phyloP scores from a whole-genome alignment of 495 filamentous ascomycete species.

The Penicillium goetzii region DNA sequence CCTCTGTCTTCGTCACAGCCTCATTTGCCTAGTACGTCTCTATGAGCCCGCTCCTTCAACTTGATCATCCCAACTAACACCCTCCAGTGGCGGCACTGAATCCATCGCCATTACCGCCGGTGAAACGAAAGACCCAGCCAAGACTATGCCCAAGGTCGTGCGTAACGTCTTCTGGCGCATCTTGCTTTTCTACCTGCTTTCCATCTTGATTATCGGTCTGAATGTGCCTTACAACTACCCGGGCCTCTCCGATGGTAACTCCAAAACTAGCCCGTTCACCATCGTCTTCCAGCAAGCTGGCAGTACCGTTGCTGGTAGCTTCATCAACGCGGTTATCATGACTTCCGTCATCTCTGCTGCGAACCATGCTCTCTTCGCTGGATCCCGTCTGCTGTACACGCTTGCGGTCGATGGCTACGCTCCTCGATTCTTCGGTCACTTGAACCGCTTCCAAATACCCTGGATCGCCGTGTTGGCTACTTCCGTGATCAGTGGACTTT shows the following conservation, averaged over 20 bases:
- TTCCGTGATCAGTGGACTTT: slow-evolving; percentile 57
- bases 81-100: slow-evolving; percentile 56
- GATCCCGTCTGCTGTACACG: slow-evolving; percentile 54
- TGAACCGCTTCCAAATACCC: slow-evolving; percentile 61
- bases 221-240: slow-evolving; percentile 59
- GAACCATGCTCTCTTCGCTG: slow-evolving; percentile 59
- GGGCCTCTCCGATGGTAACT: slow-evolving; percentile 41
- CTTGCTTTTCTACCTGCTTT: slow-evolving; percentile 55
- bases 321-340: slow-evolving; percentile 62
- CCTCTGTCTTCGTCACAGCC: slow-evolving; percentile 57
- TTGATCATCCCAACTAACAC: slow-evolving; percentile 13
- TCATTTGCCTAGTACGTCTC: slow-evolving; percentile 51
- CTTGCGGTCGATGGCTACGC: slow-evolving; percentile 53
- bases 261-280: slow-evolving; percentile 55
- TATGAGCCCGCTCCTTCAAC: neutral
- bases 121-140: slow-evolving; percentile 53
- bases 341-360: slow-evolving; percentile 57
- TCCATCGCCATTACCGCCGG: slow-evolving; percentile 61
- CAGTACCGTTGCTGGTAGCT: slow-evolving; percentile 52
- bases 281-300: slow-evolving; percentile 57
- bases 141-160: slow-evolving; percentile 53
- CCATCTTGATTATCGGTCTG: slow-evolving; percentile 53
- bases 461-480: slow-evolving; percentile 63
- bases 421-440: slow-evolving; percentile 48
- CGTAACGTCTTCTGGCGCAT: slow-evolving; percentile 60